Evolutionary conservation across 2,329 filamentous ascomycete species (phyloP).

Genomic region (Trichophyton rubrum): DNA sequence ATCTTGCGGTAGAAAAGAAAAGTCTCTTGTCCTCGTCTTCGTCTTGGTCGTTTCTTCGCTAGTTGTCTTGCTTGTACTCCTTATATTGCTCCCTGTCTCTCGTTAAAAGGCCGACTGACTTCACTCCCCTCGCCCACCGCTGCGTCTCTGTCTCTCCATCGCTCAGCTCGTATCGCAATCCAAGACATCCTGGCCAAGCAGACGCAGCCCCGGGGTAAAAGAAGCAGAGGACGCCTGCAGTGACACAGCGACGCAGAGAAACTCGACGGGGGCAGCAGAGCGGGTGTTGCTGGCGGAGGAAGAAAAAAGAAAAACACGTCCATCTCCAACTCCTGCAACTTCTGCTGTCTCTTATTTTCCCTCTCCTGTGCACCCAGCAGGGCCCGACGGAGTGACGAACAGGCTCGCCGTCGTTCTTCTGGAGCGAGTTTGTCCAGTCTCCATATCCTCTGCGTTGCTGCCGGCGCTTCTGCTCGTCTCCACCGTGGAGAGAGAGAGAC

Average conservation of each 20-base stretch:
- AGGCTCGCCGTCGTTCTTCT: background rate
- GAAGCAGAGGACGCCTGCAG: background rate
- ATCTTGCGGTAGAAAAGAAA: background rate
- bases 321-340: background rate
- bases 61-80: background rate
- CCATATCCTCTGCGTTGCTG: too few relatives aligned
- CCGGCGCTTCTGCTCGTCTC: too few relatives aligned
- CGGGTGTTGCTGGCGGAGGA: background rate
- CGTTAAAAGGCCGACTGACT: background rate
- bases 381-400: background rate
- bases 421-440: too few relatives aligned
- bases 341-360: background rate
- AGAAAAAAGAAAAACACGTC: background rate
- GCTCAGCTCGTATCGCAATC: slow-evolving; percentile 1
- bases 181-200: slow-evolving; percentile 2
- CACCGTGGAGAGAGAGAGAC: background rate
- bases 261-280: background rate
- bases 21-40: background rate
- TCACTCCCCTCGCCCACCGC: background rate
- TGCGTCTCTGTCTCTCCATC: background rate
- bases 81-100: background rate
- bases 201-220: background rate
- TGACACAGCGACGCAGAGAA: background rate
- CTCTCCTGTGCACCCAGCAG: background rate
- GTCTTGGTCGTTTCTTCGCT: background rate